Percentiles rank a stretch among this genome's conserved stretches.
These are phyloP conservation scores for Hemileccinum rubropunctum DNA, from an alignment of 768 basidiomycete genomes.

Conservation along the genomic window DNA sequence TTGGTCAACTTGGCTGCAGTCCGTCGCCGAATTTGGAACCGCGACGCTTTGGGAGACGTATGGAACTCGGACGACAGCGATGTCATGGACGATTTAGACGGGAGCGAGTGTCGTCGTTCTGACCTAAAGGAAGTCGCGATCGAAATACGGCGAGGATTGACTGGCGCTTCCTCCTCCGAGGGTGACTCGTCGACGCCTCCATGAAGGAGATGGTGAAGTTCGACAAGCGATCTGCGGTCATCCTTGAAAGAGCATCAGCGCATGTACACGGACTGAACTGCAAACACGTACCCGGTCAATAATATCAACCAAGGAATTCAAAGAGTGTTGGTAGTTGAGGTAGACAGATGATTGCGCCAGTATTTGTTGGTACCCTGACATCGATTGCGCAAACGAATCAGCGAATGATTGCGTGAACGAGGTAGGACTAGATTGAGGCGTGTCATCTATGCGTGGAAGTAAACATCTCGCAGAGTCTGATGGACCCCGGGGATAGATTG, in stretches of 20 bases:
- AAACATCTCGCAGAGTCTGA: conserved; percentile 60
- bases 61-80: conserved; percentile 56
- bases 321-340: conserved; percentile 74
- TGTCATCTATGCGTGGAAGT: conserved; percentile 34
- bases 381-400: conserved; percentile 17
- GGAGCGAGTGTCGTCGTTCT: conserved; percentile 70
- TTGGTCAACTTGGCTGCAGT: conserved; percentile 81
- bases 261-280: background rate
- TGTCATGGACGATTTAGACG: conserved; percentile 56
- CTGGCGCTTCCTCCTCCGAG: conserved; percentile 16
- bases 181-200: conserved; percentile 23
- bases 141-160: conserved; percentile 26
- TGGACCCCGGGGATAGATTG: conserved; percentile 50
- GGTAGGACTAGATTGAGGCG: conserved; percentile 17
- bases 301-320: conserved; percentile 79
- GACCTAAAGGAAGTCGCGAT: conserved; percentile 45
- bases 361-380: conserved; percentile 17
- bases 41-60: conserved; percentile 35
- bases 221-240: conserved; percentile 69
- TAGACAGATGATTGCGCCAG: conserved; percentile 52
- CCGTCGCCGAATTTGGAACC: conserved; percentile 68
- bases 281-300: conserved; percentile 62
- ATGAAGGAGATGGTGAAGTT: conserved; percentile 69
- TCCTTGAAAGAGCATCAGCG: conserved; percentile 45
- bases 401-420: conserved; percentile 19